These are phyloP conservation scores for Leavenworthia alabamica DNA, from an alignment of 345 rosid species.

Conservation along the genomic window DNA sequence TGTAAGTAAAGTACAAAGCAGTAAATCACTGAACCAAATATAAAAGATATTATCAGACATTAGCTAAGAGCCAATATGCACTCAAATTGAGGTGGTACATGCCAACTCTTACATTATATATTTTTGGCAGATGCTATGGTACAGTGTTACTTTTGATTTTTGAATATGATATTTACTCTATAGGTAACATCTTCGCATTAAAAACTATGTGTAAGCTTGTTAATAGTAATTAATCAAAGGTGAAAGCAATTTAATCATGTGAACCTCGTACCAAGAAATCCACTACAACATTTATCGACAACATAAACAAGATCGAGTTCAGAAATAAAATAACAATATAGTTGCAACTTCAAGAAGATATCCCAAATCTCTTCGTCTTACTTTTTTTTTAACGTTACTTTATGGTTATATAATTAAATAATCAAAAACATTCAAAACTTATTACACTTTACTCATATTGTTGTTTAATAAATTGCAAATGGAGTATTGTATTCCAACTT, in stretches of 20 bases:
- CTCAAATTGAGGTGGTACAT: slow-evolving; percentile 11
- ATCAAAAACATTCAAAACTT: neutral
- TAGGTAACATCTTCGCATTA: neutral
- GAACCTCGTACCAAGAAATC: slow-evolving; percentile 36
- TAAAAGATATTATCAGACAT: neutral
- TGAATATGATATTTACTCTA: neutral
- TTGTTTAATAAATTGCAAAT: neutral
- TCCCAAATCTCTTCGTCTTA: slow-evolving; percentile 13
- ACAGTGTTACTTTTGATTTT: neutral
- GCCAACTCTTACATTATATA: neutral
- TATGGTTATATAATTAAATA: neutral
- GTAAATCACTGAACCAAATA: slow-evolving; percentile 2
- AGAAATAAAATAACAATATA: slow-evolving; percentile 8
- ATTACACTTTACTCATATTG: neutral
- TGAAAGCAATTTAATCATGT: slow-evolving; percentile 11
- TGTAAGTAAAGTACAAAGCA: slow-evolving; percentile 1
- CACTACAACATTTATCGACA: slow-evolving; percentile 22
- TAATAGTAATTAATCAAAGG: neutral
- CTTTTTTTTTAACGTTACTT: too few relatives aligned
- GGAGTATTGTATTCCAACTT: neutral
- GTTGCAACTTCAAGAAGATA: slow-evolving; percentile 17
- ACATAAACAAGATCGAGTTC: neutral
- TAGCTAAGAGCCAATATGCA: slow-evolving; percentile 11
- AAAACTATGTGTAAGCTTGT: neutral
- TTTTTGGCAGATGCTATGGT: neutral